Base-by-base conservation (phyloP, 768 basidiomycete species). In the Amanita pseudoporphyria region DNA sequence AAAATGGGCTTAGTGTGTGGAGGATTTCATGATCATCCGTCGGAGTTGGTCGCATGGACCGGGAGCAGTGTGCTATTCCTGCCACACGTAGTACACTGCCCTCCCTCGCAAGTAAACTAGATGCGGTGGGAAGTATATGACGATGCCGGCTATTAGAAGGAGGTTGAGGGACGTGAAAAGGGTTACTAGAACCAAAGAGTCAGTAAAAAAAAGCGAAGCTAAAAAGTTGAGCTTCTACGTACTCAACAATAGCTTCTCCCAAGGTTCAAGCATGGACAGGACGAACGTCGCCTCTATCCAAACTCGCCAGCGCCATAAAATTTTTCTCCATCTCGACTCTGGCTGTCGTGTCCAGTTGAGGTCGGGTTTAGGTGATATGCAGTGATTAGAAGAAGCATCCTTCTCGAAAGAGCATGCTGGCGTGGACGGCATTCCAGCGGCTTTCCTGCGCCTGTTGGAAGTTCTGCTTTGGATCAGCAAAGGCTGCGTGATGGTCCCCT, bases 171-270 rank as follows among this genome's bases (percentile, higher is more conserved):
- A 53, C 2, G 66, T 58, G 33, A 71, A 57, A 36, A 75, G 59
- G 2, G 70, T 62, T 45, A 74, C 75, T 79, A 53, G 7, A 9
- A 24, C 3, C 13, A 24, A 39, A 28, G 13, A 18, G 26, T 36
- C 4, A 51, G 24, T 38, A 21, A n/a, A 26, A 9, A 1, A 26
- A 45, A 37, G n/a, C 12, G 22, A 9, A 3, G 28, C 2, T 21
- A 3, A 6, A n/a, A 6, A 21, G 51, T 47, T 41, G 4, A 30
- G 28, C 12, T 2, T 42, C 46, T 44, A 36, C 19, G 70, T 59
- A 83, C 82, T 58, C 50, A 79, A 69, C 32, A 82, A 60, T 40
- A 75, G 57, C 57, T 81, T 79, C 70, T 85, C 84, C 84, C 82
- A 84, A 51, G 77, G 72, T 59, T 86, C 81, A 51, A 84, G 63